Evolutionary conservation across 352 stramenopile species (phyloP).

Genomic region (Phytopythium delawarense): DNA sequence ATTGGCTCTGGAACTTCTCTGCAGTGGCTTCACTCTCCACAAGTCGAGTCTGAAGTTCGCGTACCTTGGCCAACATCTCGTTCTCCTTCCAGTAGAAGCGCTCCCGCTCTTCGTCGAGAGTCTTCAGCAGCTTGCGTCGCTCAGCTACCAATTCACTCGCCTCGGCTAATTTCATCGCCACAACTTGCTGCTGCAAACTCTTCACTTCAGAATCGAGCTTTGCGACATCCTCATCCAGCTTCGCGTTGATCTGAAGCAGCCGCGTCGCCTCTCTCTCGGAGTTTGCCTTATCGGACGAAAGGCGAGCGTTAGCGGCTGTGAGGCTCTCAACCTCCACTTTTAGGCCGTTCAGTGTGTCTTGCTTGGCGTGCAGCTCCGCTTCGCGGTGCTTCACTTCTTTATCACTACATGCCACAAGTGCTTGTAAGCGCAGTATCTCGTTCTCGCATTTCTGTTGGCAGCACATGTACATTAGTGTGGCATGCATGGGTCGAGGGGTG

Average conservation of each 20-base stretch:
- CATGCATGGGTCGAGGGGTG: no score
- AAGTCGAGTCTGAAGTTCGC: slow-evolving; percentile 44
- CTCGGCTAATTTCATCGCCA: slow-evolving; percentile 53
- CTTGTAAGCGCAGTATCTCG: neutral
- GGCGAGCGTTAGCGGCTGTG: slow-evolving; percentile 12
- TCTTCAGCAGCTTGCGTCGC: slow-evolving; percentile 42
- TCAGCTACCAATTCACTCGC: slow-evolving; percentile 47
- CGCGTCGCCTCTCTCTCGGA: slow-evolving; percentile 17
- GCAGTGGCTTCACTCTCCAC: slow-evolving; percentile 43
- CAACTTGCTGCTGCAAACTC: slow-evolving; percentile 41
- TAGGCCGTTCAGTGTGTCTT: slow-evolving; percentile 3
- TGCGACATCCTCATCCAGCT: slow-evolving; percentile 28
- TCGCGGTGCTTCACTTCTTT: slow-evolving; percentile 21
- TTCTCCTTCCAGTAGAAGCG: slow-evolving; percentile 54
- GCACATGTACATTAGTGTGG: neutral
- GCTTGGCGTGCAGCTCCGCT: slow-evolving; percentile 7
- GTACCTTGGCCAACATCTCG: slow-evolving; percentile 40
- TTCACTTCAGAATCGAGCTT: slow-evolving; percentile 22
- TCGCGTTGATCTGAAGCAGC: slow-evolving; percentile 11
- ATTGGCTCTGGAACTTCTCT: slow-evolving; percentile 65
- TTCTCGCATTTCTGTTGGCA: slow-evolving; percentile 5
- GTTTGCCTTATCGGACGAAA: slow-evolving; percentile 21
- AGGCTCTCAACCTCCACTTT: slow-evolving; percentile 11
- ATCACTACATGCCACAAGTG: slow-evolving; percentile 1
- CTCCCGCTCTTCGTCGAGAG: slow-evolving; percentile 48